phyloP scores from a whole-genome alignment of 163 green algal species.

The Scenedesmus sp. region DNA sequence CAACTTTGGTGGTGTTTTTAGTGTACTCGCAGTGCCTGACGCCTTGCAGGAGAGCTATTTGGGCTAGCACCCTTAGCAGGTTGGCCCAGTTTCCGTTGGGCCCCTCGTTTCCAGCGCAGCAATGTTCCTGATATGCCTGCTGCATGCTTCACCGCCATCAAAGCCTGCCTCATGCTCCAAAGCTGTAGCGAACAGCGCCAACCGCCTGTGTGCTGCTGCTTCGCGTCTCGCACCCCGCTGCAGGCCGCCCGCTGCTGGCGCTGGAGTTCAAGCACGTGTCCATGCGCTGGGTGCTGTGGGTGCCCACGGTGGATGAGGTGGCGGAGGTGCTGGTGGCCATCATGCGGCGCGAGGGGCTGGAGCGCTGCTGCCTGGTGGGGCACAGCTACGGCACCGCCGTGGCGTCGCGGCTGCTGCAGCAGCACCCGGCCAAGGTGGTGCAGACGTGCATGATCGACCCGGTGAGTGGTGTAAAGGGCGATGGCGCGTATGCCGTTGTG shows the following conservation, averaged over 20 bases:
- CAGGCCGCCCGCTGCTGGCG: conserved; percentile 45
- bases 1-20: too few relatives aligned
- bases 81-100: too few relatives aligned
- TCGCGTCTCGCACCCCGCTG: not conserved
- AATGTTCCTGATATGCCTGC: too few relatives aligned
- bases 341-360: conserved; percentile 19
- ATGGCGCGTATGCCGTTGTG: not conserved
- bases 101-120: too few relatives aligned
- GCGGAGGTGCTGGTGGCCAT: conserved; percentile 38
- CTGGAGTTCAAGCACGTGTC: conserved; percentile 64
- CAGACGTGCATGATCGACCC: conserved; percentile 70
- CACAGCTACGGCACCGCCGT: conserved; percentile 76
- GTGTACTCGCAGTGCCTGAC: not conserved
- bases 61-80: too few relatives aligned
- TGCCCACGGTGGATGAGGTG: conserved; percentile 60
- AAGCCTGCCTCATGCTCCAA: too few relatives aligned
- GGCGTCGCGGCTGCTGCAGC: conserved; percentile 66
- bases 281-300: conserved; percentile 62
- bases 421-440: conserved; percentile 51
- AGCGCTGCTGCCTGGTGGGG: conserved; percentile 47
- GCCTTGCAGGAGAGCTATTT: not conserved
- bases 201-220: not conserved
- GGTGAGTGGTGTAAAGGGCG: not conserved
- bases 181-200: too few relatives aligned
- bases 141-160: too few relatives aligned